Conservation (phyloP, 73 alveolate genomes). For the Effrenium voratum region DNA sequence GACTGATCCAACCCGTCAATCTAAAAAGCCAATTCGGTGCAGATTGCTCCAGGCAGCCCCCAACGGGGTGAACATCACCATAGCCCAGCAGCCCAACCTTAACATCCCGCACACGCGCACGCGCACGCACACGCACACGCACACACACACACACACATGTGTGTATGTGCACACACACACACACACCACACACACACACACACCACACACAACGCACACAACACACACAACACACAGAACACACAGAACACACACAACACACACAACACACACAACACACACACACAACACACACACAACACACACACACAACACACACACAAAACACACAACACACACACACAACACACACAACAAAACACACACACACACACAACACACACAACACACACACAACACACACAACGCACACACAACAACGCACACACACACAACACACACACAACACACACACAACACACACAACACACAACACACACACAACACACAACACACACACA, state of each 20-base stretch:
- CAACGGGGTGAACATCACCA: background rate
- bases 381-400: no score
- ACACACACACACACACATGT: background rate
- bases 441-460: no score
- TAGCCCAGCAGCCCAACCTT: background rate
- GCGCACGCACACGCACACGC: background rate
- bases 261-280: no score
- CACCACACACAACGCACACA: background rate
- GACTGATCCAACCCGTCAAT: background rate
- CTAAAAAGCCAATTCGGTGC: background rate
- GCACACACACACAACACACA: no score
- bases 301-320: background rate
- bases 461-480: no score
- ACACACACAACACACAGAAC: no score
- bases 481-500: no score
- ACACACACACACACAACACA: no score
- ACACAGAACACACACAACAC: no score
- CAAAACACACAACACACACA: background rate
- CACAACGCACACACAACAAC: no score
- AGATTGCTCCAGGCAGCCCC: background rate
- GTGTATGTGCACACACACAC: background rate
- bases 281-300: background rate
- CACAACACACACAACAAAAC: no score
- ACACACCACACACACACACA: background rate
- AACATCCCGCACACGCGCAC: background rate